Evolutionary conservation across 805 yeast species (phyloP), one percentile per base, ranked within the genome.

Genomic region (Wickerhamiella qilinensis): DNA sequence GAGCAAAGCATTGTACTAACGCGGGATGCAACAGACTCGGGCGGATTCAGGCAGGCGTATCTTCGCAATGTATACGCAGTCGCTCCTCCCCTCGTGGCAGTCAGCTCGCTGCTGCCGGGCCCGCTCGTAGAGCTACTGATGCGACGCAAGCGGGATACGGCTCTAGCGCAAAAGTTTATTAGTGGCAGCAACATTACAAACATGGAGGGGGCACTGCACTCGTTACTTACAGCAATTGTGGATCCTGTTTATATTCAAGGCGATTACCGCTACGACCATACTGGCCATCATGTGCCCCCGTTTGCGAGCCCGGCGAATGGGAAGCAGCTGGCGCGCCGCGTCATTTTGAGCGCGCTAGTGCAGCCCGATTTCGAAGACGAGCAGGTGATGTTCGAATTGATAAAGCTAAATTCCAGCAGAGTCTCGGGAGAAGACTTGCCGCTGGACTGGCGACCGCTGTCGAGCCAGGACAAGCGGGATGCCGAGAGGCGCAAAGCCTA

Each of bases 361-460:
- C 49, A 48, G 35, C 50, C 50, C 2, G 51, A 48, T 30, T 48
- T 46, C 20, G 50, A 48, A 31, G 37, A 38, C 34, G 33, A 40
- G n/a, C 16, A 33, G 5, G 48, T 48, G 4, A 40, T 44, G 41
- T 46, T 28, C 27, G 40, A 38, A 16, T 33, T 45, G 19, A 20
- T 44, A 22, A 28, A 29, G 19, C 42, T 42, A 3, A 44, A 37
- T 21, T 11, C 24, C 2, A 3, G 6, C 3, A 19, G 28, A n/a
- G 19, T 42, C 2, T 34, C 5, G 2, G 50, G 50, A 14, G 15
- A 22, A 15, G 30, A 20, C 6, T 32, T 37, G 16, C 33, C 22
- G n/a, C 14, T 14, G 1, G 24, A 28, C 9, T 38, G 36, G 41
- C 15, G 3, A 20, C 40, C 44, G 11, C 37, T 40, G 11, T 17